Evolutionary conservation across 306 rosid species (phyloP), one percentile per base, ranked within the genome.

Genomic region (Vigna radiata): DNA sequence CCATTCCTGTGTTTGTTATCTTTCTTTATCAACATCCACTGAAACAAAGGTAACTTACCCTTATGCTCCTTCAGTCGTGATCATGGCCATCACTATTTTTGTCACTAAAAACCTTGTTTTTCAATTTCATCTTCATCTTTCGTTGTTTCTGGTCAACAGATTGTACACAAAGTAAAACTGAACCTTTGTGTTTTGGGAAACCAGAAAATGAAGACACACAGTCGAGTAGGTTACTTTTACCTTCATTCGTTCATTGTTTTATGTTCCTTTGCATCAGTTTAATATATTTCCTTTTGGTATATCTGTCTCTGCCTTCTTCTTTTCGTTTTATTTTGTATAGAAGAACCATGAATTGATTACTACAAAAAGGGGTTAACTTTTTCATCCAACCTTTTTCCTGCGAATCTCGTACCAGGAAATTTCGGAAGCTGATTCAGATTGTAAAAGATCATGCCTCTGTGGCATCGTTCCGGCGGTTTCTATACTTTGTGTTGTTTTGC

Each of bases 401-500:
- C 19, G 18, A 74, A 55, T 68, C 56, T 70, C 33, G 62, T 70
- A 5, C 9, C 89, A 88, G 91, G 77, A 48, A 68, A 62, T 65
- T 52, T 29, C 79, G n/a, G 44, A 70, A 50, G 78, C 83, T 59
- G 91, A 85, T 70, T 33, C 77, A 54, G 79, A 75, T 68, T 59
- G 85, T 48, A 63, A 83, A 76, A 81, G 75, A 66, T 89, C 89
- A 37, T 72, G 75, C 46, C 53, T 74, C 67, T 84, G 91, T 63
- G 56, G 77, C 73, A 9, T 88, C 64, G 53, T 88, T 55, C 85
- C 89, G 6, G 73, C 77, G 59, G 85, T 86, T 63, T 77, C 82
- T 73, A 84, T 93, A 50, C 72, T 93, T n/a, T 82, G 77, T 74
- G 71, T 87, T 33, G 27, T 78, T 18, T 76, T 83, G 66, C 64